phyloP scores from a whole-genome alignment of 1,284 basidiomycete species.

The Meira nashicola region DNA sequence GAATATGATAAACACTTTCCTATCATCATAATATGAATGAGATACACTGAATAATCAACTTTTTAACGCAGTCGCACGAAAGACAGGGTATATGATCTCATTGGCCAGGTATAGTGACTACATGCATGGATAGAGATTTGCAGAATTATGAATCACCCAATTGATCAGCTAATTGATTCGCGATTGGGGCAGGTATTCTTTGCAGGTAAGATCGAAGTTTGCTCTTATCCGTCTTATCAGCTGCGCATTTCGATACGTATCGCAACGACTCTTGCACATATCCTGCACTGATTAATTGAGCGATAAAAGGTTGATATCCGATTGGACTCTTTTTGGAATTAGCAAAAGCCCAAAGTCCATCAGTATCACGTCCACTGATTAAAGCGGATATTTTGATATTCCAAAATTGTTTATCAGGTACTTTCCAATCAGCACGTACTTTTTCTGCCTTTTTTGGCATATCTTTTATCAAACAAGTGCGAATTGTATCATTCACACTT shows the following conservation, averaged over 20 bases:
- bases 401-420: constrained; percentile 42
- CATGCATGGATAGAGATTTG: too few species aligned
- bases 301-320: constrained; percentile 62
- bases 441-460: constrained; percentile 45
- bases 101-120: too few species aligned
- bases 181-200: background rate
- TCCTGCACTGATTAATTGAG: constrained; percentile 34
- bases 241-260: constrained; percentile 30
- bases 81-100: too few species aligned
- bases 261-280: constrained; percentile 35
- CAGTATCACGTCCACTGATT: constrained; percentile 32
- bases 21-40: too few species aligned
- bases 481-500: constrained; percentile 43
- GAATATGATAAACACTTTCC: background rate
- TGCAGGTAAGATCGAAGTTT: constrained; percentile 10
- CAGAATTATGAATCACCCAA: too few species aligned
- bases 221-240: constrained; percentile 32
- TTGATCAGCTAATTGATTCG: background rate
- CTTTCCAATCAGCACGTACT: constrained; percentile 43
- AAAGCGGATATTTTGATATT: constrained; percentile 34
- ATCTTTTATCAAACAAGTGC: constrained; percentile 32
- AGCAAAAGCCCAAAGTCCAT: constrained; percentile 35
- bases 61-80: too few species aligned
- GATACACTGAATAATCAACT: too few species aligned
- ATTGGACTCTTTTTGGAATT: constrained; percentile 61